Percentiles rank a stretch among this genome's conserved stretches.
phyloP scores from a whole-genome alignment of 345 rosid species.

The Zanthoxylum bungeanum region DNA sequence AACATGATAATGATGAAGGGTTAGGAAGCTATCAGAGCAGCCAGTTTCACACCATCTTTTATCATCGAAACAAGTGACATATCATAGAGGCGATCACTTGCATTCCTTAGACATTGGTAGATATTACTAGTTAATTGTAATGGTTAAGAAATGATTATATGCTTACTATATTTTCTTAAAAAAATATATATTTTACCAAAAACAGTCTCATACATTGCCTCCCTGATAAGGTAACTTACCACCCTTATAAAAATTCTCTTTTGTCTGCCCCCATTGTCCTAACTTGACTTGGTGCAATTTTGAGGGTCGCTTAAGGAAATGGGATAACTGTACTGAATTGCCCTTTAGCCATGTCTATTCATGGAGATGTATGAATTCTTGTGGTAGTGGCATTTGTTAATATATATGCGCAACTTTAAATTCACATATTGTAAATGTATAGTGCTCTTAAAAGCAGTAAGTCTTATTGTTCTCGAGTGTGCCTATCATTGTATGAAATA shows the following conservation, averaged over 20 bases:
- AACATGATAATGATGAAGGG: neutral
- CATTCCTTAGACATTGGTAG: neutral
- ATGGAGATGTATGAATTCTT: neutral
- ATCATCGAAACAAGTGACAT: neutral
- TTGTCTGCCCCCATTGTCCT: neutral
- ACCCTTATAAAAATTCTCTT: neutral
- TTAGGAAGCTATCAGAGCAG: neutral
- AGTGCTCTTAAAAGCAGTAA: neutral
- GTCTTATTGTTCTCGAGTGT: slow-evolving; percentile 1
- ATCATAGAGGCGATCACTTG: neutral
- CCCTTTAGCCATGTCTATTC: neutral
- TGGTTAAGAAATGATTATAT: neutral
- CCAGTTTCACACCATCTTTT: neutral
- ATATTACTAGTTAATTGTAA: neutral
- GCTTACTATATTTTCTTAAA: neutral
- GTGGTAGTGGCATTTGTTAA: neutral
- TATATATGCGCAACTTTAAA: neutral
- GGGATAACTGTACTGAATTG: neutral
- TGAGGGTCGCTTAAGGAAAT: neutral
- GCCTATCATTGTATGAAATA: neutral
- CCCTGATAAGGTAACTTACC: neutral
- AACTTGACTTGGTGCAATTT: neutral
- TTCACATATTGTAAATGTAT: neutral
- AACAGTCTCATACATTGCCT: neutral
- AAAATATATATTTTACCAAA: neutral